Base-by-base conservation (phyloP, 495 filamentous ascomycete genomes). In the Astrocystis sublimbata region DNA sequence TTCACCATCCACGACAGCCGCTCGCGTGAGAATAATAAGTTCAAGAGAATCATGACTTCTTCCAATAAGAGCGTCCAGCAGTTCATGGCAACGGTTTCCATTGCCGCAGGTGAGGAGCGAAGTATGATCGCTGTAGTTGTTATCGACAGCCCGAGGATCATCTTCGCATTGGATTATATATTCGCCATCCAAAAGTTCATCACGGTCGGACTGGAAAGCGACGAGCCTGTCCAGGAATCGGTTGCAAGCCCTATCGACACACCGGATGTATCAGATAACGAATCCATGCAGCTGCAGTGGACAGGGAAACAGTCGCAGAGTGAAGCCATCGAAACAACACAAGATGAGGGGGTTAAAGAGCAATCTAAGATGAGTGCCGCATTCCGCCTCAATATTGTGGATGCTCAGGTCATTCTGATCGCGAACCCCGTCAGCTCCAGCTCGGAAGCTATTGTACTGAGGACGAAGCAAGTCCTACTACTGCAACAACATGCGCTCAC, bases 21-120 rank as follows among this genome's bases (percentile, higher is more conserved):
- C 50, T 86, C 84, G 28, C 81, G 85, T 46, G 92, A 94, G 62
- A 91, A 87, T 7, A 98, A 97, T 75, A 97, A 97, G 73, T 98
- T 93, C 83, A 85, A 91, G 43, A 96, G 96, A 72, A 96, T 98
- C 75, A 98, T 98, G 94, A 93, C 93, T 23, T 86, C 96, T 64
- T 90, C 92, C 68, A 98, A 97, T 71, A 90, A 91, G 62, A 88
- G 89, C 53, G 92, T 94, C 9, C 90, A 96, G 69, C 94, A 98
- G 76, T 96, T 98, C 71, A 98, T 98, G 96, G 94, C 94, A 36
- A 96, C 89, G 76, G 77, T 98, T 30, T 92, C 92, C 7, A 93
- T 98, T 71, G 93, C 96, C 7, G 90, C 92, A 26, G 93, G 93
- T 3, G 76, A 88, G 33, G 88, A 97, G 8, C 85, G 86, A 63